Evolutionary conservation across 768 basidiomycete genomes (phyloP), one percentile per base, ranked within the genome.

Genomic region (Amanita rubescens): DNA sequence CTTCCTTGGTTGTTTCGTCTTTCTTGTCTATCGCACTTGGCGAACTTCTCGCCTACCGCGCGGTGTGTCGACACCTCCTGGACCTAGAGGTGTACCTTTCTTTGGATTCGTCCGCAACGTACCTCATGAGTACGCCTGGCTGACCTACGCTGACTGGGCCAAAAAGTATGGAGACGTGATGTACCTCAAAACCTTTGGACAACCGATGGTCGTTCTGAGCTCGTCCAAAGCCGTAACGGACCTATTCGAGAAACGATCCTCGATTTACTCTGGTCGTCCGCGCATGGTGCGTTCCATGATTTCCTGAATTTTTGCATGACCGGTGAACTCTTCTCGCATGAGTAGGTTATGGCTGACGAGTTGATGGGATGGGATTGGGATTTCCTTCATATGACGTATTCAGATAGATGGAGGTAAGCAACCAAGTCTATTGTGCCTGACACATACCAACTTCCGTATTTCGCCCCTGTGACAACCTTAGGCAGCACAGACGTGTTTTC

Each of bases 221-320:
- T 73, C 74, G 1, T 58, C 65, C 45, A 64, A 71, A 20, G 65
- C 70, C 9, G 65, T 68, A 8, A 65, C 58, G 19, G 75, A 77
- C n/a, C 63, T 78, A 17, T 65, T 78, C 15, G 74, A 78, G 27
- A 70, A 69, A 32, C 69, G 74, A 5, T 75, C 76, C 5, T 60
- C 67, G 49, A 72, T 70, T 30, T 77, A 76, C 57, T 74, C 77
- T 3, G 76, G 75, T 55, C 64, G 77, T 3, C 73, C 73, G 3
- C 57, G 65, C 51, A 61, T 66, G 62, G 63, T 65, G 22, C 24
- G 55, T 54, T 5, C 12, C 15, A 15, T 30, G 9, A 9, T 47
- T 32, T 45, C 30, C 15, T n/a, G n/a, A n/a, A n/a, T 43, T 24
- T 25, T 19, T 24, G 15, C 19, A 3, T 20, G 15, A 9, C 8